These are phyloP conservation scores for Cladosporium sphaerospermum DNA, from an alignment of 2,329 filamentous ascomycete genomes.

Conservation along the genomic window DNA sequence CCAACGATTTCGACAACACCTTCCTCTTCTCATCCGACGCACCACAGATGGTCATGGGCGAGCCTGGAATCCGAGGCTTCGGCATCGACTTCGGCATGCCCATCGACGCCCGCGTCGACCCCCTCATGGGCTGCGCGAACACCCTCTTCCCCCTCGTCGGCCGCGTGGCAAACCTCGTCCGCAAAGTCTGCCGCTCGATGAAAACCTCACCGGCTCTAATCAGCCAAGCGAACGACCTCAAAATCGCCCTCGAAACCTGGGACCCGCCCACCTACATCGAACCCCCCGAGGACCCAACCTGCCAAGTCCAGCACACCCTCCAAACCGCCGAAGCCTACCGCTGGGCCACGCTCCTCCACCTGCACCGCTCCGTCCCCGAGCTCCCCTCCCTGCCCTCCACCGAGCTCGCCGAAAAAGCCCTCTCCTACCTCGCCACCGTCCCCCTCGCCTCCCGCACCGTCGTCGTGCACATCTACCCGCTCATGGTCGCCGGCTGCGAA, in stretches of 20 bases:
- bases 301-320: conserved; percentile 56
- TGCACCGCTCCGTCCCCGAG: conserved; percentile 63
- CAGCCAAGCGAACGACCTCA: conserved; percentile 56
- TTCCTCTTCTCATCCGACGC: conserved; percentile 33
- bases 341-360: conserved; percentile 59
- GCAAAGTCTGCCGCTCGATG: conserved; percentile 50
- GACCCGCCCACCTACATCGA: conserved; percentile 52
- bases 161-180: conserved; percentile 59
- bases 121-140: conserved; percentile 62
- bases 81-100: conserved; percentile 33
- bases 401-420: conserved; percentile 55
- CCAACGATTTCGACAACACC: conserved; percentile 48
- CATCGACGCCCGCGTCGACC: conserved; percentile 55
- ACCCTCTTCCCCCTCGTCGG: conserved; percentile 65
- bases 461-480: conserved; percentile 64
- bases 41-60: conserved; percentile 26
- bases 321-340: conserved; percentile 63
- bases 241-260: conserved; percentile 56
- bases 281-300: conserved; percentile 57
- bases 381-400: conserved; percentile 54
- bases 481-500: conserved; percentile 63
- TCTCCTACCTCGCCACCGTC: conserved; percentile 58
- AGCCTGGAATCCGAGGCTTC: conserved; percentile 23
- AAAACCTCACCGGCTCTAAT: conserved; percentile 57
- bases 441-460: conserved; percentile 56